These are phyloP conservation scores for Fragilaria crotonensis DNA, from an alignment of 108 stramenopile species.

Conservation along the genomic window DNA sequence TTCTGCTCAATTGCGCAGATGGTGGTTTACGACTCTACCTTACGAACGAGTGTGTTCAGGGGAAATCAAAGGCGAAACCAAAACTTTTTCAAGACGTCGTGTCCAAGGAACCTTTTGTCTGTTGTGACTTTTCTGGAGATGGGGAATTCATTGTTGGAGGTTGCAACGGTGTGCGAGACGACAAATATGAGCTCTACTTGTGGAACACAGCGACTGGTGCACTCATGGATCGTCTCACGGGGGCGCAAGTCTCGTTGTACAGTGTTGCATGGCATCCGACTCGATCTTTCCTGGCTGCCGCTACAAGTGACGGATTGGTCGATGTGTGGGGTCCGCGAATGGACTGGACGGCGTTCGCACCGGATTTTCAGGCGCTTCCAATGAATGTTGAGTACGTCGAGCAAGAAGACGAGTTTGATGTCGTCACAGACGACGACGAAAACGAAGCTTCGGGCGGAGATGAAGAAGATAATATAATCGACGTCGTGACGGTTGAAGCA, in stretches of 20 bases:
- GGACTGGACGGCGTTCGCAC: conserved; percentile 79
- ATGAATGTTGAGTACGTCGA: conserved; percentile 68
- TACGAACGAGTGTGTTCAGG: conserved; percentile 42
- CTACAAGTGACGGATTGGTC: conserved; percentile 66
- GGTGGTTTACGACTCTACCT: conserved; percentile 59
- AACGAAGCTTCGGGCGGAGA: conserved; percentile 26
- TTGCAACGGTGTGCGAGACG: conserved; percentile 47
- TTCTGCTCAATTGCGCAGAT: conserved; percentile 65
- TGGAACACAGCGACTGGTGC: conserved; percentile 73
- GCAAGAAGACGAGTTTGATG: conserved; percentile 75
- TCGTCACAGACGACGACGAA: conserved; percentile 22
- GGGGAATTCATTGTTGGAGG: conserved; percentile 76
- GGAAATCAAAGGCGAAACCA: neutral
- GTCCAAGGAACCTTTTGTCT: conserved; percentile 57
- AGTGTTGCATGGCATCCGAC: conserved; percentile 79
- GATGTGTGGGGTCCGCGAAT: conserved; percentile 73
- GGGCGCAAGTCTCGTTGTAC: conserved; percentile 46
- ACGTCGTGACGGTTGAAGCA: conserved; percentile 47
- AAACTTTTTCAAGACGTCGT: conserved; percentile 57
- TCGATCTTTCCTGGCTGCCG: conserved; percentile 68
- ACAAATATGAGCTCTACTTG: conserved; percentile 52
- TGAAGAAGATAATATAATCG: conserved; percentile 30
- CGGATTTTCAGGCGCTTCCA: conserved; percentile 76
- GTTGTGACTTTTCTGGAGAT: conserved; percentile 69
- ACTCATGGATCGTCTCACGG: conserved; percentile 69